A percentile compares a stretch with the other conserved stretches of the same genome.
Conservation (phyloP, 2,329 filamentous ascomycete species). For the Zarea fungicola region DNA sequence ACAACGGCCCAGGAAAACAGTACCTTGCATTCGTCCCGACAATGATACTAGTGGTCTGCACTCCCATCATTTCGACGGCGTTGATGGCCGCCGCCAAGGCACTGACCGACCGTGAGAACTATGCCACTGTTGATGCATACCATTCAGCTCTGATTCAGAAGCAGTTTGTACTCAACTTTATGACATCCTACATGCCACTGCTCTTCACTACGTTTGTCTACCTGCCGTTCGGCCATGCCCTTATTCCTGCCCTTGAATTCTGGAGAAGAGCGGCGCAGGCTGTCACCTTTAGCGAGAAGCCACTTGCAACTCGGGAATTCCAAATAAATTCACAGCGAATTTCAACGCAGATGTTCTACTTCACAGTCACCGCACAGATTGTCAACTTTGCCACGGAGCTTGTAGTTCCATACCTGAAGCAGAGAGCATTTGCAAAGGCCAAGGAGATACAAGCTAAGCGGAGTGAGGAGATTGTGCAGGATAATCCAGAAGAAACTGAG, state of each 20-base stretch:
- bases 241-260: constrained; percentile 81
- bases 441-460: constrained; percentile 65
- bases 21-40: constrained; percentile 85
- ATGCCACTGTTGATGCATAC: constrained; percentile 78
- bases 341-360: constrained; percentile 90
- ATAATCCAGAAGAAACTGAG: constrained; percentile 68
- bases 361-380: constrained; percentile 88
- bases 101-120: constrained; percentile 84
- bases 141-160: constrained; percentile 83
- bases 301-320: constrained; percentile 62
- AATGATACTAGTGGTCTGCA: constrained; percentile 72
- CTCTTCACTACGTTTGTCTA: constrained; percentile 92
- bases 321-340: constrained; percentile 78
- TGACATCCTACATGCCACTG: constrained; percentile 90
- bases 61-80: constrained; percentile 71
- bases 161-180: constrained; percentile 93
- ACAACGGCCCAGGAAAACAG: constrained; percentile 80
- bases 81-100: constrained; percentile 71
- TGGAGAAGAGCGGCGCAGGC: constrained; percentile 70
- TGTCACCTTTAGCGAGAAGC: constrained; percentile 70
- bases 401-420: constrained; percentile 79
- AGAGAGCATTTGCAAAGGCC: constrained; percentile 70
- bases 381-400: constrained; percentile 83
- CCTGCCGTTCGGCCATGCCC: constrained; percentile 78
- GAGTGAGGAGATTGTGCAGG: constrained; percentile 44